phyloP scores from a whole-genome alignment of 1,139 yeast species.

The Scheffersomyces stambukii region DNA sequence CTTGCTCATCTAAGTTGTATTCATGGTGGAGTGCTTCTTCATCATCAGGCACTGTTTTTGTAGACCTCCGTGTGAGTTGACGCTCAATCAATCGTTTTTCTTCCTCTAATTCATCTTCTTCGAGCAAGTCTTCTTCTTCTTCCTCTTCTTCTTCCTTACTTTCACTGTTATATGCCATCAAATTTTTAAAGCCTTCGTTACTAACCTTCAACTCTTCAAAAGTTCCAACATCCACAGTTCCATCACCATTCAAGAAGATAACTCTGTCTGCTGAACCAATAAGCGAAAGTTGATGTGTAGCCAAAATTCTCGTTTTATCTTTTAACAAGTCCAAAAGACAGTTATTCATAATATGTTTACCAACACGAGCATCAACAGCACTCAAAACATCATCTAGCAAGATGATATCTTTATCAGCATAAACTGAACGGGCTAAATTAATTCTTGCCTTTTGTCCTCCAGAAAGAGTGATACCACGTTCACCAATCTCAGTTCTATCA shows the following conservation, averaged over 20 bases:
- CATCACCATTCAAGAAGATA: constrained; percentile 43
- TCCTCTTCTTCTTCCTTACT: constrained; percentile 17
- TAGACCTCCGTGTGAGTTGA: constrained; percentile 13
- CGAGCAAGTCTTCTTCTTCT: constrained; percentile 9
- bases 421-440: constrained; percentile 44
- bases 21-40: constrained; percentile 17
- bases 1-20: constrained; percentile 19
- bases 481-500: constrained; percentile 46
- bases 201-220: constrained; percentile 29
- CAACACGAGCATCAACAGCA: constrained; percentile 50
- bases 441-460: constrained; percentile 50
- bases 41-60: constrained; percentile 14
- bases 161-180: constrained; percentile 43
- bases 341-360: constrained; percentile 38
- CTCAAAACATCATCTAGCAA: constrained; percentile 44
- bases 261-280: constrained; percentile 39
- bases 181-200: constrained; percentile 42
- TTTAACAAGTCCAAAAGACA: constrained; percentile 33
- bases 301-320: constrained; percentile 39
- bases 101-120: not conserved
- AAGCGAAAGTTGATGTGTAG: constrained; percentile 45
- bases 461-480: constrained; percentile 44
- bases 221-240: constrained; percentile 34
- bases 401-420: constrained; percentile 35
- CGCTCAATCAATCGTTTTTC: constrained; percentile 17